Conservation (phyloP, 73 alveolate genomes). For the Tetrahymena malaccensis region DNA sequence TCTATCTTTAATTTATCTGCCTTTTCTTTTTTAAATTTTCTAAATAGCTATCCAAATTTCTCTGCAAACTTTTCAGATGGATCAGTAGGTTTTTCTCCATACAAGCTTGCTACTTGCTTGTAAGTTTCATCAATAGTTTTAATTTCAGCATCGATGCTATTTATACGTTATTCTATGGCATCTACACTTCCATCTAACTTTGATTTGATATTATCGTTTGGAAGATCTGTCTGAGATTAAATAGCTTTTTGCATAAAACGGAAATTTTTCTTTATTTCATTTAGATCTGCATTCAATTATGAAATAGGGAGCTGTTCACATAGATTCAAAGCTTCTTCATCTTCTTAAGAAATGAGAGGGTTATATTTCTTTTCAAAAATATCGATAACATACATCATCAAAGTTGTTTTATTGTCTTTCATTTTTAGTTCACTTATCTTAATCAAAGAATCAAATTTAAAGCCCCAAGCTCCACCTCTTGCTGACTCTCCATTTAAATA, state of each 20-base stretch:
- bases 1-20: not conserved
- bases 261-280: constrained; percentile 26
- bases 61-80: constrained; percentile 37
- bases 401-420: constrained; percentile 61
- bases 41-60: constrained; percentile 10
- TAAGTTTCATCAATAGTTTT: constrained; percentile 20
- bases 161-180: not conserved
- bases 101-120: constrained; percentile 13
- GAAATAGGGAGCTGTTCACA: constrained; percentile 27
- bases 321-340: constrained; percentile 38
- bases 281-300: constrained; percentile 20
- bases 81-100: constrained; percentile 40
- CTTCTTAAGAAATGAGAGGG: constrained; percentile 5
- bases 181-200: not conserved
- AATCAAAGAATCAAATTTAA: constrained; percentile 50
- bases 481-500: constrained; percentile 73
- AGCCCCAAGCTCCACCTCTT: constrained; percentile 82
- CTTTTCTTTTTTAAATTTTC: constrained; percentile 6
- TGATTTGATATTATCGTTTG: constrained; percentile 19
- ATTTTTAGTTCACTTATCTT: constrained; percentile 63
- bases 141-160: constrained; percentile 2
- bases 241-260: constrained; percentile 17
- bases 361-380: constrained; percentile 27
- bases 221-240: constrained; percentile 26
- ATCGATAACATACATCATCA: constrained; percentile 48